Evolutionary conservation across 1,139 yeast genomes (phyloP).

Genomic region (Scheffersomyces segobiensis): DNA sequence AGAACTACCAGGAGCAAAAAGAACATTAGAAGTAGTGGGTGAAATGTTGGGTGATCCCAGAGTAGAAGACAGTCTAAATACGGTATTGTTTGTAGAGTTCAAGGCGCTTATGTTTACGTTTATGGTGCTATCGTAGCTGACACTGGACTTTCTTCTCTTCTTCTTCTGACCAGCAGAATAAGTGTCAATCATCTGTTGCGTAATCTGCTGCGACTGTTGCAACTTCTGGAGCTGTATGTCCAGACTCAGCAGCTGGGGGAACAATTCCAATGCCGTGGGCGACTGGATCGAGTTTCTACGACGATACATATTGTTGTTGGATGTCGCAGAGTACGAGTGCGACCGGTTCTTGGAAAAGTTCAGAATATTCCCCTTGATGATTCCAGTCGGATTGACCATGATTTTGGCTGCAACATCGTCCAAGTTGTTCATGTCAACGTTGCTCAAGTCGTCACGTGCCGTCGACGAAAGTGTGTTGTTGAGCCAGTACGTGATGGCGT

Average conservation of each 20-base stretch:
- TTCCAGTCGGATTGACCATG: conserved; percentile 12
- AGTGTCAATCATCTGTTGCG: background rate
- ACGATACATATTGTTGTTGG: conserved; percentile 8
- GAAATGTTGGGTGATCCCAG: background rate
- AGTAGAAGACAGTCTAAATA: background rate
- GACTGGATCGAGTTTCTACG: conserved; percentile 13
- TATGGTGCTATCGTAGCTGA: background rate
- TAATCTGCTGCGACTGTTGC: conserved; percentile 4
- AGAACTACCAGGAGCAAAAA: background rate
- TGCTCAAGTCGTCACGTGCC: background rate
- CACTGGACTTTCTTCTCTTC: conserved; percentile 13
- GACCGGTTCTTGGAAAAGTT: conserved; percentile 8
- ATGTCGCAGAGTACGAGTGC: conserved; percentile 12
- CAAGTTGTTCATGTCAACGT: background rate
- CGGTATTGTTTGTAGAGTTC: background rate
- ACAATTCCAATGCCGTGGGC: background rate
- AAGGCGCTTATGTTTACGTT: background rate
- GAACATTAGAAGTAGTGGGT: background rate
- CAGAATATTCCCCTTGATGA: conserved; percentile 9
- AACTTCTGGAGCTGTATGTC: background rate
- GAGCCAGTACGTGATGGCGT: conserved; percentile 41
- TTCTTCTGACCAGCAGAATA: conserved; percentile 13
- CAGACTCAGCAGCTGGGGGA: background rate
- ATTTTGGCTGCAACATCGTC: conserved; percentile 11
- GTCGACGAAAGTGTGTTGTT: conserved; percentile 17